These are phyloP conservation scores for Cardamine occulta DNA, from an alignment of 345 rosid genomes.

Conservation along the genomic window DNA sequence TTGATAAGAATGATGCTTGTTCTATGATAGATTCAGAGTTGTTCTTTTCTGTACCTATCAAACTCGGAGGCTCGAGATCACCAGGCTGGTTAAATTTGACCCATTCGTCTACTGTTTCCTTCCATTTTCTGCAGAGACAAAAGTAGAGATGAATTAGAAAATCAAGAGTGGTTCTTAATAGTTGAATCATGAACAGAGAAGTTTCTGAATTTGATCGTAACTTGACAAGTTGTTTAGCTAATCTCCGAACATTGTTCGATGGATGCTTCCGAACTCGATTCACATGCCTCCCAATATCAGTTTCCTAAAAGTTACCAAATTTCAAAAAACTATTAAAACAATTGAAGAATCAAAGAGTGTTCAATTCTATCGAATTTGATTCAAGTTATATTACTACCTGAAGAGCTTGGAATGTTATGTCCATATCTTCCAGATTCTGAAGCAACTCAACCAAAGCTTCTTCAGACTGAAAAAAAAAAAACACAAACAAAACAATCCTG, in stretches of 20 bases:
- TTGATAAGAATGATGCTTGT: slow-evolving; percentile 12
- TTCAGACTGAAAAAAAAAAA: slow-evolving; percentile 74
- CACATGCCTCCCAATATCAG: slow-evolving; percentile 50
- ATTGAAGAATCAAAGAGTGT: slow-evolving; percentile 15
- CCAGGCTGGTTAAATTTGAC: slow-evolving; percentile 84
- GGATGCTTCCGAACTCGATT: slow-evolving; percentile 76
- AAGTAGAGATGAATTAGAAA: not conserved
- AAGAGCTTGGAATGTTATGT: slow-evolving; percentile 90
- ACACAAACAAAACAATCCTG: slow-evolving; percentile 21
- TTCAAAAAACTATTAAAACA: slow-evolving; percentile 2
- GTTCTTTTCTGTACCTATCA: slow-evolving; percentile 61
- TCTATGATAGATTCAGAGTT: slow-evolving; percentile 20
- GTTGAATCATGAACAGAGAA: not conserved
- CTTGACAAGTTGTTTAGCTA: slow-evolving; percentile 87
- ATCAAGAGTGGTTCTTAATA: not conserved
- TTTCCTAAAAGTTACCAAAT: slow-evolving; percentile 30
- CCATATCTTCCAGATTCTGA: slow-evolving; percentile 94
- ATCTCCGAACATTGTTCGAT: slow-evolving; percentile 70
- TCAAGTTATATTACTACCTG: slow-evolving; percentile 51
- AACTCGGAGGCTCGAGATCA: slow-evolving; percentile 65
- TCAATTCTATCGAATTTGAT: not conserved
- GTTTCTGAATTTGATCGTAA: slow-evolving; percentile 23
- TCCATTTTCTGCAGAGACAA: slow-evolving; percentile 76
- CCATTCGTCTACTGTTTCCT: slow-evolving; percentile 92
- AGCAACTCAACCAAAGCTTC: slow-evolving; percentile 88